Conservation (phyloP, 208 protist species). For the Porcisia deanei region DNA sequence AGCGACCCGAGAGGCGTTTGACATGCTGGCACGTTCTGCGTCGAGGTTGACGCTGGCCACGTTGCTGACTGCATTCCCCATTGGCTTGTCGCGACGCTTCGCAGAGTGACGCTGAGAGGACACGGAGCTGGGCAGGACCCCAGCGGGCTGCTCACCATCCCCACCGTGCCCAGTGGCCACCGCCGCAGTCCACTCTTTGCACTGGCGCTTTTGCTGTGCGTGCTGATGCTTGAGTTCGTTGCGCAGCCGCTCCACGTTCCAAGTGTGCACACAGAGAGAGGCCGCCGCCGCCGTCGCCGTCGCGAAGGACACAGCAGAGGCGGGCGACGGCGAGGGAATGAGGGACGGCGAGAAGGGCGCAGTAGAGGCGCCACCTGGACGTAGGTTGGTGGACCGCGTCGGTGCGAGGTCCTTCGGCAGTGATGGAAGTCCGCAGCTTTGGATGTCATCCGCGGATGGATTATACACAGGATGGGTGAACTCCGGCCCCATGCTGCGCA, state of each 20-base stretch:
- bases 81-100: constrained; percentile 21
- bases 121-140: neutral
- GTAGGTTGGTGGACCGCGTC: constrained; percentile 6
- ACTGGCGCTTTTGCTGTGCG: constrained; percentile 25
- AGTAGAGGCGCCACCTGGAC: neutral
- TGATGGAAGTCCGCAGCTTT: neutral
- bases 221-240: constrained; percentile 30
- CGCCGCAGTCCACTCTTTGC: constrained; percentile 18
- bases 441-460: constrained; percentile 14
- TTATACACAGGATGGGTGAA: constrained; percentile 20
- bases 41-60: neutral
- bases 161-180: neutral
- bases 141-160: neutral
- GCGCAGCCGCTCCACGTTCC: constrained; percentile 24
- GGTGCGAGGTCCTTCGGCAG: constrained; percentile 3
- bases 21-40: constrained; percentile 9
- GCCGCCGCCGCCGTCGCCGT: neutral
- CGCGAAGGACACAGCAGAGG: neutral
- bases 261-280: constrained; percentile 10
- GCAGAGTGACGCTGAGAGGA: constrained; percentile 16
- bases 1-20: neutral
- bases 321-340: neutral
- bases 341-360: neutral
- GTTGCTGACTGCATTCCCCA: constrained; percentile 16
- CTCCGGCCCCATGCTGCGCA: neutral